Evolutionary conservation across 176 grass and related monocot species (phyloP).

Genomic region (Musa beccarii): DNA sequence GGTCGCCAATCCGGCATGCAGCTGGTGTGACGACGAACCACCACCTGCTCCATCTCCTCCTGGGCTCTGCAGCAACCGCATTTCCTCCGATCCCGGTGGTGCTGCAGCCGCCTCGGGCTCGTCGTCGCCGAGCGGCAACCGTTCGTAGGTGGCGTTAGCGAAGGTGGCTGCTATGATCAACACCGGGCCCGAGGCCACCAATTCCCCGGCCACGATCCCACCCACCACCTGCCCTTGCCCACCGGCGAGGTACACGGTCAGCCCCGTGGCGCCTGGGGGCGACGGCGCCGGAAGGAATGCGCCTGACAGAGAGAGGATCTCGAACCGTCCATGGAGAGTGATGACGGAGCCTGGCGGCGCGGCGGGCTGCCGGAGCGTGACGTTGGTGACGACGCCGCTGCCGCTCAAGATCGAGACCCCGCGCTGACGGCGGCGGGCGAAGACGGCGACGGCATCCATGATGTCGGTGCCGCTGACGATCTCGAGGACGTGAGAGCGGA

Average conservation of each 20-base stretch:
- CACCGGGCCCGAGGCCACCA: slow-evolving; percentile 52
- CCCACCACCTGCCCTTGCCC: slow-evolving; percentile 66
- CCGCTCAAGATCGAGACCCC: slow-evolving; percentile 57
- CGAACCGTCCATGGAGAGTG: slow-evolving; percentile 65
- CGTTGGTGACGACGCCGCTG: slow-evolving; percentile 62
- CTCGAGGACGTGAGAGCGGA: slow-evolving; percentile 64
- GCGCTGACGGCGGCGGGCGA: slow-evolving; percentile 50
- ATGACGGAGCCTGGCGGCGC: slow-evolving; percentile 41
- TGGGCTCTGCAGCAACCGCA: slow-evolving; percentile 20
- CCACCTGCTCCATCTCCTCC: slow-evolving; percentile 18
- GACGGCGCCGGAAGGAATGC: slow-evolving; percentile 59
- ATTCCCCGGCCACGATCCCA: slow-evolving; percentile 46
- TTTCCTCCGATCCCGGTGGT: slow-evolving; percentile 8
- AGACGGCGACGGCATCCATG: slow-evolving; percentile 47
- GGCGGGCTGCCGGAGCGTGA: slow-evolving; percentile 53
- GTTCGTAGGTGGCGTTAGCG: slow-evolving; percentile 70
- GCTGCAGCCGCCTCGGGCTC: slow-evolving; percentile 20
- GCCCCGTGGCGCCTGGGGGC: slow-evolving; percentile 45
- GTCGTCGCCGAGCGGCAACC: slow-evolving; percentile 51
- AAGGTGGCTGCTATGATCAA: slow-evolving; percentile 66
- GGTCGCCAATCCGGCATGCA: slow-evolving; percentile 20
- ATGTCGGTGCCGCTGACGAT: slow-evolving; percentile 56
- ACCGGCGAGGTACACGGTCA: slow-evolving; percentile 58
- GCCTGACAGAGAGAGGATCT: slow-evolving; percentile 71
- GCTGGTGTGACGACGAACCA: background rate